Base-by-base conservation (phyloP, 441 rosid genomes). In the Lepidium campestre region DNA sequence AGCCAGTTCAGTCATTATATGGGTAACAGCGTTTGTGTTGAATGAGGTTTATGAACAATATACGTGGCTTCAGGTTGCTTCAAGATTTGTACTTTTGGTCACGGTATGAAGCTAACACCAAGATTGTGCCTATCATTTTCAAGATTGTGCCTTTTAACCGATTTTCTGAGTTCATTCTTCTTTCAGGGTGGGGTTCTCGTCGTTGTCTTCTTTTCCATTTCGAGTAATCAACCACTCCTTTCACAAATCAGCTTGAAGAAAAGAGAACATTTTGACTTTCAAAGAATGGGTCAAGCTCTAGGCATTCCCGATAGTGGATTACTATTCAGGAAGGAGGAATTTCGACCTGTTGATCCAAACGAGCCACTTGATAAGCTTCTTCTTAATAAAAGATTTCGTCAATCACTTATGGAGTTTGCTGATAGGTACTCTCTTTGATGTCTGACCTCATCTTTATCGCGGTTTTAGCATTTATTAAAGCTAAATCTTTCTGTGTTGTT, bases 341-440 rank as follows among this genome's bases (percentile, higher is more conserved):
- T 73, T 70, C 73, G 62, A 31, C 74, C 72, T 27, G 45, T 85
- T 47, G 83, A 85, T 75, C 91, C 86, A 50, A 80, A 72, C 10
- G 92, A 89, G 45, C 88, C 98, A 45, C 82, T 93, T 13, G 93
- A 88, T 72, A 88, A 86, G 85, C 96, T 90, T 78, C 97, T 93
- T 68, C 76, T 53, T 22, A 76, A 88, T 75, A 88, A 78, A 83
- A 84, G 71, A 56, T 93, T 93, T 57, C 93, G 91, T 12, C 80
- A 83, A 48, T 93, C 98, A 6, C 85, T 93, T 78, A 85, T 88
- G 91, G 93, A 82, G 45, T 93, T 93, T 27, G 98, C 97, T 1
- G 96, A 90, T 76, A 92, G 98, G 98, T 92, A 48, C 61, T 52
- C n/a, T 25, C 5, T 2, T 14, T 53, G 27, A 14, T 19, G 22